phyloP scores from a whole-genome alignment of 345 rosid genomes.

The Lepidium aucheri region DNA sequence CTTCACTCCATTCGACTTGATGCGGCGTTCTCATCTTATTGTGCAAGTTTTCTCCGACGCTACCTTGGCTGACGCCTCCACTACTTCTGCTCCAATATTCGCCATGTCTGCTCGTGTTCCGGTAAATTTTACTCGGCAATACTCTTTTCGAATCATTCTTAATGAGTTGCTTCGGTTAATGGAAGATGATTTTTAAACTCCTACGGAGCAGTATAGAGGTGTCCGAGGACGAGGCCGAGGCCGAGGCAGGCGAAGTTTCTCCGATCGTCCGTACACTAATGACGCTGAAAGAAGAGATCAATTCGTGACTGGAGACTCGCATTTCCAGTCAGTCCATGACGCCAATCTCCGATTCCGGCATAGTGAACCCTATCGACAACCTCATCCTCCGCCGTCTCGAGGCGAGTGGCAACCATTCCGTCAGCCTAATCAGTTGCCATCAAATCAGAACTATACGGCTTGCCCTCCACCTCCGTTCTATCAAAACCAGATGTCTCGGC shows the following conservation, averaged over 20 bases:
- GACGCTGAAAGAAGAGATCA: constrained; percentile 32
- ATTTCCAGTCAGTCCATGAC: constrained; percentile 38
- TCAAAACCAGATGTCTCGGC: constrained; percentile 38
- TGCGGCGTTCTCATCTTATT: constrained; percentile 31
- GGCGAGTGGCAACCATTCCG: constrained; percentile 26
- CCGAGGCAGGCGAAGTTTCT: constrained; percentile 50
- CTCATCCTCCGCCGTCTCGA: constrained; percentile 10
- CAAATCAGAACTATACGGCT: constrained; percentile 15
- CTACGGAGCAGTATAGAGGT: constrained; percentile 46
- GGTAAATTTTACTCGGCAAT: constrained; percentile 25
- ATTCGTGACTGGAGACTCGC: constrained; percentile 38
- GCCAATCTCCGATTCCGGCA: constrained; percentile 36
- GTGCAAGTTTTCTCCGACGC: constrained; percentile 22
- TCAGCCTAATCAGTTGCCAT: constrained; percentile 21
- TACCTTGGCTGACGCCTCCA: constrained; percentile 11
- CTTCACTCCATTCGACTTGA: neutral
- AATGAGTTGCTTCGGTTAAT: neutral
- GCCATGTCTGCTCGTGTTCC: constrained; percentile 43
- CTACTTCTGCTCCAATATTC: constrained; percentile 16
- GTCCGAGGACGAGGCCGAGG: constrained; percentile 41
- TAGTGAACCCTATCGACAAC: constrained; percentile 5
- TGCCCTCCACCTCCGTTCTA: constrained; percentile 33
- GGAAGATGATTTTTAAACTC: neutral
- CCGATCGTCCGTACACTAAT: constrained; percentile 31
- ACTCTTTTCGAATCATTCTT: neutral